A percentile compares a stretch with the other conserved stretches of the same genome.
phyloP scores from a whole-genome alignment of 495 filamentous ascomycete species.

The Neurospora africana region DNA sequence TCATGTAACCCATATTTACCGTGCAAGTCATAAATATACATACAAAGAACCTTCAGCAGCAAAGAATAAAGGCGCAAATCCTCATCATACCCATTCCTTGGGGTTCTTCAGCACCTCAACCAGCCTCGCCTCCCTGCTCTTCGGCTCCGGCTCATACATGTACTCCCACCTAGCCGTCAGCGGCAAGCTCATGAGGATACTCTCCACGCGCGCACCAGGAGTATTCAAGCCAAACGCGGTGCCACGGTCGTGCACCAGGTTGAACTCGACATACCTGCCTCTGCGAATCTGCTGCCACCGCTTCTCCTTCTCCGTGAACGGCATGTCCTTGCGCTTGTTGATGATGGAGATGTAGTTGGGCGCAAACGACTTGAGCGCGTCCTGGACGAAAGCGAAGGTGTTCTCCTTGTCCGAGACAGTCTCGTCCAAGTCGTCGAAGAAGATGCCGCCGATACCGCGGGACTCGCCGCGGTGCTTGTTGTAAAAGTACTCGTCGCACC shows the following conservation, averaged over 20 bases:
- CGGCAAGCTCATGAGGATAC: slow-evolving; percentile 94
- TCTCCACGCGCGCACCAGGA: slow-evolving; percentile 83
- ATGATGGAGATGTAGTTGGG: slow-evolving; percentile 90
- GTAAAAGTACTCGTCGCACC: slow-evolving; percentile 97
- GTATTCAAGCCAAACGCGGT: slow-evolving; percentile 93
- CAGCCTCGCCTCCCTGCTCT: slow-evolving; percentile 62
- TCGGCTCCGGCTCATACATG: slow-evolving; percentile 75
- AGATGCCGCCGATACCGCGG: slow-evolving; percentile 92
- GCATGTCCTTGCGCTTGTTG: slow-evolving; percentile 77
- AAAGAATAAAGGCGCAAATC: not conserved
- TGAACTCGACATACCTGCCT: slow-evolving; percentile 96
- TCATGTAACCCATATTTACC: not conserved
- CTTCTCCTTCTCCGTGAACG: slow-evolving; percentile 74
- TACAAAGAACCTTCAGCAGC: not conserved
- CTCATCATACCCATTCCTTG: slow-evolving; percentile 71
- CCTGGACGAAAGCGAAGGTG: slow-evolving; percentile 82
- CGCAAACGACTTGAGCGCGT: slow-evolving; percentile 74
- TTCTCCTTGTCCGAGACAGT: slow-evolving; percentile 71
- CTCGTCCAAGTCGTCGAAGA: slow-evolving; percentile 95
- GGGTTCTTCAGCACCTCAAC: slow-evolving; percentile 78
- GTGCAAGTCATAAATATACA: slow-evolving; percentile 5
- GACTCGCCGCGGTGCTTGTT: slow-evolving; percentile 82
- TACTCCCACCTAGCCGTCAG: slow-evolving; percentile 91
- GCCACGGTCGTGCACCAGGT: slow-evolving; percentile 92
- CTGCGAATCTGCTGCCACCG: slow-evolving; percentile 92